phyloP scores from a whole-genome alignment of 1,284 basidiomycete species.

The Phylloboletellus chloephorus region DNA sequence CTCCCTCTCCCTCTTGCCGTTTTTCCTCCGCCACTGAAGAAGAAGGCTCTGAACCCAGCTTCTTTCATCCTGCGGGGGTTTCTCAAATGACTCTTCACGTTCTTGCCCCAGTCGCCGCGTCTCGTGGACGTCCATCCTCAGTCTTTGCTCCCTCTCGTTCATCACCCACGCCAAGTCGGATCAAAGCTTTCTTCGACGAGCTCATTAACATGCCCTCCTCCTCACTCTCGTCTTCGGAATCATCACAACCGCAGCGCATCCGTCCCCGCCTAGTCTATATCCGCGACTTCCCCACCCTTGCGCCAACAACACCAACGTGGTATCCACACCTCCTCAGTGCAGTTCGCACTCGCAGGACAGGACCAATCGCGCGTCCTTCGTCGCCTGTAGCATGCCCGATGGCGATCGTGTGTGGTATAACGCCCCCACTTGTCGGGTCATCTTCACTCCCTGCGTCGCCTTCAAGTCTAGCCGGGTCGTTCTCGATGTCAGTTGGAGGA shows the following conservation, averaged over 20 bases:
- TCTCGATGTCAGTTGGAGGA: slow-evolving; percentile 6
- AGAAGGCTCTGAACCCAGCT: slow-evolving; percentile 30
- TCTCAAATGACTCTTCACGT: slow-evolving; percentile 62
- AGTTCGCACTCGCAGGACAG: slow-evolving; percentile 66
- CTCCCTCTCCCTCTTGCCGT: slow-evolving; percentile 23
- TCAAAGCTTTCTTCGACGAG: slow-evolving; percentile 68
- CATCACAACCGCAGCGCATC: slow-evolving; percentile 21
- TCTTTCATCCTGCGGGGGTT: slow-evolving; percentile 26
- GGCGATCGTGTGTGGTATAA: slow-evolving; percentile 77
- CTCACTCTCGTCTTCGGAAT: slow-evolving; percentile 25
- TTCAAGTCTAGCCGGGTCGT: slow-evolving; percentile 3
- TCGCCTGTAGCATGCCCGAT: slow-evolving; percentile 63
- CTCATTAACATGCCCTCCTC: slow-evolving; percentile 58
- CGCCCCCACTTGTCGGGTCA: slow-evolving; percentile 53
- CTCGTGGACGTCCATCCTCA: slow-evolving; percentile 40
- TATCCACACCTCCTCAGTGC: slow-evolving; percentile 74
- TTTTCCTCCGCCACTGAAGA: slow-evolving; percentile 47
- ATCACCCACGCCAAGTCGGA: slow-evolving; percentile 43
- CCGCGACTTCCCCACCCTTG: slow-evolving; percentile 73
- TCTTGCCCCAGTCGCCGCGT: slow-evolving; percentile 41
- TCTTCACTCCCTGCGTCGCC: slow-evolving; percentile 12
- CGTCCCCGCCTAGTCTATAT: slow-evolving; percentile 78
- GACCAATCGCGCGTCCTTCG: slow-evolving; percentile 49
- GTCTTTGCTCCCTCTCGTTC: slow-evolving; percentile 40
- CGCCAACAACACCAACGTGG: slow-evolving; percentile 69